A percentile compares a stretch with the other conserved stretches of the same genome.
Evolutionary conservation across 129 eudicot genomes (phyloP).

Genomic region (Tanacetum coccineum): DNA sequence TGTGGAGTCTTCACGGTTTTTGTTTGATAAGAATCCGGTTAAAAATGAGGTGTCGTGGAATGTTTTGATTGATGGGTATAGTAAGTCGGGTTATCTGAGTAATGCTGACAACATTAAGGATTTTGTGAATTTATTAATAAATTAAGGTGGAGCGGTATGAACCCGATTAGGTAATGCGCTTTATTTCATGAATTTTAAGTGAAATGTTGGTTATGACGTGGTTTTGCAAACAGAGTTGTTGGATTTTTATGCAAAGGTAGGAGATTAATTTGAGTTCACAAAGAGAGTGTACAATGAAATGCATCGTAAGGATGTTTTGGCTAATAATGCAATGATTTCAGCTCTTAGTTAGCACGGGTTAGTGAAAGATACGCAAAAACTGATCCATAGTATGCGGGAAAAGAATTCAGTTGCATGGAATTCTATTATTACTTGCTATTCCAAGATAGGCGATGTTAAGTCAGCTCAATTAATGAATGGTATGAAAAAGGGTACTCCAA

Average conservation of each 20-base stretch:
- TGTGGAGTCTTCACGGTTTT: too few relatives aligned
- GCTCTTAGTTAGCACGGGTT: too few relatives aligned
- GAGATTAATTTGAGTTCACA: too few relatives aligned
- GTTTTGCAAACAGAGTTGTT: too few relatives aligned
- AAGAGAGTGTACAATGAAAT: too few relatives aligned
- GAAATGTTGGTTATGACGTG: too few relatives aligned
- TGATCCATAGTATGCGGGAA: constrained; percentile 37
- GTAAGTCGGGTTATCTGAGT: constrained; percentile 12
- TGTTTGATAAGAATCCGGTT: constrained; percentile 9
- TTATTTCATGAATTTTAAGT: too few relatives aligned
- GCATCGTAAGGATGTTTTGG: too few relatives aligned
- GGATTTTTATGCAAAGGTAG: too few relatives aligned
- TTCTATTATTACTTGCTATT: constrained; percentile 48
- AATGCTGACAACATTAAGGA: neutral
- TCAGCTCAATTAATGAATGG: too few relatives aligned
- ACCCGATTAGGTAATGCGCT: too few relatives aligned
- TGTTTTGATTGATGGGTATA: constrained; percentile 6
- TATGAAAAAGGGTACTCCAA: too few relatives aligned
- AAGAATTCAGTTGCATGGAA: constrained; percentile 43
- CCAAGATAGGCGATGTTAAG: constrained; percentile 38
- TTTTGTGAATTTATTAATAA: constrained; percentile 32
- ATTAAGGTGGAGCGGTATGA: constrained; percentile 41
- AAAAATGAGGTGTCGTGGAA: constrained; percentile 9
- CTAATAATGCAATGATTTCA: constrained; percentile 56
- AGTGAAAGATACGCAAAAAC: constrained; percentile 30